Conservation (phyloP, 2,329 filamentous ascomycete species). For the Sordariomycetes sp. region DNA sequence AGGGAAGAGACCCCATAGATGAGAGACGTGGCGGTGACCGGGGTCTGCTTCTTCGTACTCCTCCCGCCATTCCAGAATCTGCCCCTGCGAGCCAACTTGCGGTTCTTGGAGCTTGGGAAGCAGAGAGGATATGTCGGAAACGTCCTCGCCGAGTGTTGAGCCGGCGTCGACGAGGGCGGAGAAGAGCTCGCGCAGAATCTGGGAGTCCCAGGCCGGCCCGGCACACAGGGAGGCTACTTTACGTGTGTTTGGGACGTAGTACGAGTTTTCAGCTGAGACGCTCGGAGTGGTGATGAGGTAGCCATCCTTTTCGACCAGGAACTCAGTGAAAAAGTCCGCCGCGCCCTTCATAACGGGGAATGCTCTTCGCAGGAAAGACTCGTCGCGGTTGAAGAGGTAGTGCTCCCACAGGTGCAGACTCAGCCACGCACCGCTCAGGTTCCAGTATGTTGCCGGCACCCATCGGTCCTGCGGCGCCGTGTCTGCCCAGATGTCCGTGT, state of each 20-base stretch:
- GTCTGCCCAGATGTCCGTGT: slow-evolving; percentile 28
- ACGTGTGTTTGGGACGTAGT: slow-evolving; percentile 6
- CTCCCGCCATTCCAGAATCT: slow-evolving; percentile 30
- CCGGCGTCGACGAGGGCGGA: slow-evolving; percentile 2
- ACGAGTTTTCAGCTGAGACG: slow-evolving; percentile 14
- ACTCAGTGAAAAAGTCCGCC: slow-evolving; percentile 27
- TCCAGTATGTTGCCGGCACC: slow-evolving; percentile 17
- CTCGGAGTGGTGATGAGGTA: slow-evolving; percentile 15
- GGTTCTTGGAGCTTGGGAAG: slow-evolving; percentile 9
- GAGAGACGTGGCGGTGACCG: slow-evolving; percentile 40
- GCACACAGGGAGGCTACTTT: slow-evolving; percentile 12
- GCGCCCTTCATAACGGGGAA: slow-evolving; percentile 22
- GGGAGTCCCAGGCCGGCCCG: slow-evolving; percentile 12
- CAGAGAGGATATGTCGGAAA: slow-evolving; percentile 1
- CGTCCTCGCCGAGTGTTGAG: slow-evolving; percentile 3
- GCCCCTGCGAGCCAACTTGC: slow-evolving; percentile 13
- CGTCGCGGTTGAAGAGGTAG: slow-evolving; percentile 12
- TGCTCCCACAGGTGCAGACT: slow-evolving; percentile 13
- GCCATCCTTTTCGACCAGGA: slow-evolving; percentile 19
- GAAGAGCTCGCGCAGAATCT: slow-evolving; percentile 8
- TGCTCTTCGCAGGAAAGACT: slow-evolving; percentile 9
- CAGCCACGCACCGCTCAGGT: slow-evolving; percentile 14
- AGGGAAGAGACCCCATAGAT: slow-evolving; percentile 38
- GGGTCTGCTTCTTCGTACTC: slow-evolving; percentile 31
- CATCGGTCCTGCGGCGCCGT: slow-evolving; percentile 24